These are phyloP conservation scores for Tanacetum coccineum DNA, from an alignment of 129 eudicot species.

Conservation along the genomic window DNA sequence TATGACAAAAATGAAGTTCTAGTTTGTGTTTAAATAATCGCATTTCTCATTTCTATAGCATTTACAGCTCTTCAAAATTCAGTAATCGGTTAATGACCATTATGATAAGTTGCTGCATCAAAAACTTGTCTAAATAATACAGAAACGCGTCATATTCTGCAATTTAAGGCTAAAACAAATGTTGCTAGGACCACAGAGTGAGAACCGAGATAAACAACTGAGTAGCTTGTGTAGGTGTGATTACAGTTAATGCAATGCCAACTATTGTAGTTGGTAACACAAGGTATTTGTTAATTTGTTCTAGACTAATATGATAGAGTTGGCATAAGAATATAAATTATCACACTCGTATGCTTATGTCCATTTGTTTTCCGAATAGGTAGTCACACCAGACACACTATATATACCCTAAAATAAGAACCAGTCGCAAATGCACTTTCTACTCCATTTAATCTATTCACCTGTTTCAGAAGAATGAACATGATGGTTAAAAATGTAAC, in stretches of 20 bases:
- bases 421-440: conserved; percentile 9
- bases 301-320: not conserved
- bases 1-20: too few species aligned
- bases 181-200: conserved; percentile 8
- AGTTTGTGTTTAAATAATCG: too few species aligned
- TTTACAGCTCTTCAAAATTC: too few species aligned
- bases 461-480: not conserved
- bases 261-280: too few species aligned
- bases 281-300: not conserved
- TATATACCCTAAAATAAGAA: not conserved
- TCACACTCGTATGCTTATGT: too few species aligned
- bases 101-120: too few species aligned
- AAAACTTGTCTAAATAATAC: too few species aligned
- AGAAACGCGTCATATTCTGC: too few species aligned
- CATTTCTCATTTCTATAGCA: too few species aligned
- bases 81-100: too few species aligned
- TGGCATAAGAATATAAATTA: too few species aligned
- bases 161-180: not conserved
- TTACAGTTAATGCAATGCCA: not conserved
- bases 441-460: conserved; percentile 9
- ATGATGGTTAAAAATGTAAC: not conserved
- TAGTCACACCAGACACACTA: not conserved
- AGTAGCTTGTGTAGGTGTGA: conserved; percentile 1
- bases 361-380: not conserved
- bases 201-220: not conserved